These are phyloP conservation scores for Dispira parvispora DNA, from an alignment of 192 early-diverging fungal genomes.

Conservation along the genomic window DNA sequence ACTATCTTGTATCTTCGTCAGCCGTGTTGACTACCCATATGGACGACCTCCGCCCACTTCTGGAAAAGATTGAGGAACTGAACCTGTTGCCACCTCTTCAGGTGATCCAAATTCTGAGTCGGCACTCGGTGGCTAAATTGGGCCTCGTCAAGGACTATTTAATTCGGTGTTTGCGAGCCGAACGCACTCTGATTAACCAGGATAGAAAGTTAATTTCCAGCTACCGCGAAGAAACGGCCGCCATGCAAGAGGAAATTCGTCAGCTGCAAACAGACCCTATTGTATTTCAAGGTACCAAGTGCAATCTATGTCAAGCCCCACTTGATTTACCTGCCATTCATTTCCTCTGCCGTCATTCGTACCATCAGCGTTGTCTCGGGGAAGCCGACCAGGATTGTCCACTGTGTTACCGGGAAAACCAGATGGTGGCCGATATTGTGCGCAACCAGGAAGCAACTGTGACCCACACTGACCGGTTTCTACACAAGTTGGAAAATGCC, in stretches of 20 bases:
- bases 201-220: constrained; percentile 50
- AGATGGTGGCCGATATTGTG: constrained; percentile 64
- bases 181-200: constrained; percentile 44
- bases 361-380: constrained; percentile 70
- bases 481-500: constrained; percentile 55
- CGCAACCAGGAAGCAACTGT: constrained; percentile 59
- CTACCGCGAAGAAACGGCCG: constrained; percentile 65
- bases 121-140: constrained; percentile 66
- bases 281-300: constrained; percentile 65
- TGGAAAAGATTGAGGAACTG: constrained; percentile 70
- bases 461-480: constrained; percentile 62
- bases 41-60: constrained; percentile 35
- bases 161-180: constrained; percentile 52
- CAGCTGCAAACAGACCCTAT: constrained; percentile 56
- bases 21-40: constrained; percentile 36
- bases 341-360: constrained; percentile 91
- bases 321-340: constrained; percentile 85
- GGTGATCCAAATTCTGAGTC: constrained; percentile 70
- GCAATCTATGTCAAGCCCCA: constrained; percentile 45
- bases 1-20: constrained; percentile 56
- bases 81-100: constrained; percentile 78
- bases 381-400: constrained; percentile 36
- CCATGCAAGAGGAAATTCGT: constrained; percentile 60
- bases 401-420: constrained; percentile 72
- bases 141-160: constrained; percentile 79